Base-by-base conservation (phyloP, 345 rosid species). In the Brassica juncea region DNA sequence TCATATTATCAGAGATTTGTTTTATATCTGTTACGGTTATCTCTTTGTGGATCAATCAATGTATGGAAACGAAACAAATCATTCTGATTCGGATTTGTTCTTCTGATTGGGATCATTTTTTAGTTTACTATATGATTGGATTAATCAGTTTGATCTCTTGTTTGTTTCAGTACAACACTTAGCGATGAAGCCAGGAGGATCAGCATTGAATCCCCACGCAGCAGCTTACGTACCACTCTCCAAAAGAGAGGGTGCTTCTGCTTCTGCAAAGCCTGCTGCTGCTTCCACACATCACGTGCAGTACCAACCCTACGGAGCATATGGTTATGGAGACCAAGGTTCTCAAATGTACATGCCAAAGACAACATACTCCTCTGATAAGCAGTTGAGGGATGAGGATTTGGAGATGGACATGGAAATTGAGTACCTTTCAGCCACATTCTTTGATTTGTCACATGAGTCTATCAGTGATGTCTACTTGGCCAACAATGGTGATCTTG, bases 161-260 rank as follows among this genome's bases (percentile, higher is more conserved):
- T 58, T 23, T 35, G 28, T 61, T 67, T 39, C 42, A 81, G 84
- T 68, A 66, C 62, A 68, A 16, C 74, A 8, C 58, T 59, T 37
- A 62, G 68, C 78, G 35, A 92, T 92, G 99, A 89, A 86, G 86
- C 83, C 86, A 1, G 86, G 89, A 75, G 77, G 75, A 63, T 92
- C 97, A 61, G 28, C 91, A 3, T 75, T 94, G 88, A 94, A 94
- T 69, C 97, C 97, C 0, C 70, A 90, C 69, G 99, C 97, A 15
- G 87, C 89, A 32, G 83, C 95, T 6, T 94, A 92, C 58, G 71
- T 87, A 55, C 99, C 99, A 0, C 81, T 94, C 52, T 82, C 90
- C 3, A 90, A 86, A 85, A 88, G 97, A 82, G 89, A 67, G 42
- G 61, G 67, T 78, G 54, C 30, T 27, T 27, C 30, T 27, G 42